Evolutionary conservation across 345 rosid species (phyloP), one percentile per base, ranked within the genome.

Genomic region (Viola odorata): DNA sequence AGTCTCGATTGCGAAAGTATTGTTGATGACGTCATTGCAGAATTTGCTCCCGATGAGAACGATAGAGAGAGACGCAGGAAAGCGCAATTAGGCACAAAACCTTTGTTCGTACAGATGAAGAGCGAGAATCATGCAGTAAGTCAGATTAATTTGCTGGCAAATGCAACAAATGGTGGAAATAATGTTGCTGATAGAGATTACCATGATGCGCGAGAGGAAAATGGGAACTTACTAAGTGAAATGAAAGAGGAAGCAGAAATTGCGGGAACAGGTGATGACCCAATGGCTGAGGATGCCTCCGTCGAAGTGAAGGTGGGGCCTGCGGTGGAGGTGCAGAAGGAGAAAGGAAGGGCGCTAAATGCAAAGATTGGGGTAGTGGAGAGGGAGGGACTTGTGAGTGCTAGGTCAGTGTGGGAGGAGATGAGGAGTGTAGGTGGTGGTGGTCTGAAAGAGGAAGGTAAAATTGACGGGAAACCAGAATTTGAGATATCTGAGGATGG

Each of bases 401-500:
- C 99, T 5, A 84, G 77, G 53, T 91, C 91, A 49, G 97, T 81
- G 51, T 94, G 99, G 97, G 82, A 82, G 69, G 92, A 77, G 3
- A 80, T 73, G 59, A 73, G 69, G 40, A 78, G 67, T 61, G 84
- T 70, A 47, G 73, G 57, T 44, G 84, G 61, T 49, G 67, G 45
- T 37, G 69, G 54, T 57, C 62, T 51, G 61, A 58, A 41, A 3
- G 68, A 41, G 44, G 80, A 67, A 54, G 68, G 41, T 56, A 73
- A 68, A 44, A 66, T 36, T 62, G 77, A 82, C 9, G 84, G 59
- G 40, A 79, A 74, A 53, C 73, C 79, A 3, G 95, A 86, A 41
- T 85, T 88, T 74, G 95, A 90, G 75, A 76, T 90, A 72, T 85
- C 82, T 50, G 51, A 61, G 16, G 88, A 88, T 67, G 91, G 96